Evolutionary conservation across 306 rosid species (phyloP).

Genomic region (Urtica urens): DNA sequence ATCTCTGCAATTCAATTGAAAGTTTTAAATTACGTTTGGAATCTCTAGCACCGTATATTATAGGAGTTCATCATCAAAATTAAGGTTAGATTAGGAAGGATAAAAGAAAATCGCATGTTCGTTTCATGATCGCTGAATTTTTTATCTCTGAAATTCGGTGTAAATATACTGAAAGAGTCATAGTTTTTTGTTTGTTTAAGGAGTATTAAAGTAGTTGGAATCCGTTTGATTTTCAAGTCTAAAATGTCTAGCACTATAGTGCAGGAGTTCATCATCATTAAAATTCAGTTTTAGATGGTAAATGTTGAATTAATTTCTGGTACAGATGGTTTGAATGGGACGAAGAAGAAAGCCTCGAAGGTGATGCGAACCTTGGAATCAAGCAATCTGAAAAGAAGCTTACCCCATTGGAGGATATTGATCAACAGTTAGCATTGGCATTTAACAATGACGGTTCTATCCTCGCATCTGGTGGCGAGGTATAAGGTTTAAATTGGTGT

Average conservation of each 20-base stretch:
- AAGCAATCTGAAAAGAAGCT: constrained; percentile 41
- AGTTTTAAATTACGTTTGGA: too few relatives aligned
- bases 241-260: background rate
- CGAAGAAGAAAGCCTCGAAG: constrained; percentile 23
- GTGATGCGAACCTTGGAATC: constrained; percentile 29
- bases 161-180: too few relatives aligned
- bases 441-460: constrained; percentile 59
- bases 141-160: background rate
- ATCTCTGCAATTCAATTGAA: background rate
- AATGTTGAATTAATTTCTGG: background rate
- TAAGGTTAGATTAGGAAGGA: too few relatives aligned
- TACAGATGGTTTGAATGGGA: constrained; percentile 72
- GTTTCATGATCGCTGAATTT: too few relatives aligned
- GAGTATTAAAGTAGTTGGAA: too few relatives aligned
- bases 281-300: background rate
- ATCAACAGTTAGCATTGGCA: constrained; percentile 67
- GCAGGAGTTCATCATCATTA: background rate
- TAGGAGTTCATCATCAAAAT: too few relatives aligned
- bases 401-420: constrained; percentile 49
- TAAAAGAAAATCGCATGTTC: too few relatives aligned
- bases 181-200: too few relatives aligned
- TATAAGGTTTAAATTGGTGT: constrained; percentile 10
- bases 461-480: constrained; percentile 89
- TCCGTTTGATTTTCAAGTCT: too few relatives aligned
- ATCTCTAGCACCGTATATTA: too few relatives aligned